Evolutionary conservation across 768 basidiomycete species (phyloP).

Genomic region (Omphalotus guepiniiformis): DNA sequence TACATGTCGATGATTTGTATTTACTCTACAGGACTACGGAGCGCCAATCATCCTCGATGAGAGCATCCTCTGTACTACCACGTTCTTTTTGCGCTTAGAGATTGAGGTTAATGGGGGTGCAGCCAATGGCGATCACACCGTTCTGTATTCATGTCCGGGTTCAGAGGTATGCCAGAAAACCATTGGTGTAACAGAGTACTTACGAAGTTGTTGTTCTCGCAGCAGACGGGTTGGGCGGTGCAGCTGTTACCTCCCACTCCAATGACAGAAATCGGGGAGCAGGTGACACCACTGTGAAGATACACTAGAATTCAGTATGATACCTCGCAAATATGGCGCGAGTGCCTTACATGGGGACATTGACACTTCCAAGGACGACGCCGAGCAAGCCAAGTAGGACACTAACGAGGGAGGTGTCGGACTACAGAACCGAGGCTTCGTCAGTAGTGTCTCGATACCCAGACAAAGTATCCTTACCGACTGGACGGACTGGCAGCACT

Average conservation of each 20-base stretch:
- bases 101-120: slow-evolving; percentile 32
- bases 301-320: neutral
- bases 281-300: slow-evolving; percentile 25
- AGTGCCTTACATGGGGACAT: slow-evolving; percentile 22
- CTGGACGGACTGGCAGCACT: slow-evolving; percentile 25
- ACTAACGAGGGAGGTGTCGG: slow-evolving; percentile 15
- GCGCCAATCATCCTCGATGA: too few species aligned
- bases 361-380: slow-evolving; percentile 21
- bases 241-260: slow-evolving; percentile 24
- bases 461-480: slow-evolving; percentile 8
- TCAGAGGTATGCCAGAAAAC: too few species aligned
- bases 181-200: slow-evolving; percentile 15
- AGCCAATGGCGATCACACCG: slow-evolving; percentile 33
- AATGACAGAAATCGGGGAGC: slow-evolving; percentile 31
- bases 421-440: slow-evolving; percentile 1
- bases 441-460: neutral
- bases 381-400: slow-evolving; percentile 27
- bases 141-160: slow-evolving; percentile 16
- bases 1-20: too few species aligned
- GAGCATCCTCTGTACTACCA: too few species aligned
- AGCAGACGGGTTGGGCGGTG: slow-evolving; percentile 33
- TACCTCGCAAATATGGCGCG: slow-evolving; percentile 8
- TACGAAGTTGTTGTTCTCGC: slow-evolving; percentile 32
- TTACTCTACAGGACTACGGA: too few species aligned
- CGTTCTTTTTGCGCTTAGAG: slow-evolving; percentile 22